Base-by-base conservation (phyloP, 192 early-diverging fungal genomes). In the Phycomyces nitens region DNA sequence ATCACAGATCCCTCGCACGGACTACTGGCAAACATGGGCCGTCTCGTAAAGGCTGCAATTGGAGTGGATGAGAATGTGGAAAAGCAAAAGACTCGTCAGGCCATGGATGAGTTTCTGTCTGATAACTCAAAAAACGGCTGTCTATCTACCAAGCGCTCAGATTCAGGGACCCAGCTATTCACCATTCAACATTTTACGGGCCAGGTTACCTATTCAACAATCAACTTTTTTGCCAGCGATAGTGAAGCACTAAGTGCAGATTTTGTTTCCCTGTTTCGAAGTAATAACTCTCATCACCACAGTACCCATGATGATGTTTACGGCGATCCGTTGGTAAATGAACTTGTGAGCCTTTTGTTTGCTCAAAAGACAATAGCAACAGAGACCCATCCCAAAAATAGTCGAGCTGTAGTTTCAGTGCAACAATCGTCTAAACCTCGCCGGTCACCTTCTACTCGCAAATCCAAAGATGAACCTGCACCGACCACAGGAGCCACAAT, bases 261-360 rank as follows among this genome's bases (percentile, higher is more conserved):
- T 70, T 92, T 93, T 72, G 86, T 94, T 52, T 84, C 88, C 0
- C 74, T 96, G 47, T 94, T 96, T 85, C 85, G 90, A 53, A 87
- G 88, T 3, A 70, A 78, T 27, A 70, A 68, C 50, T 38, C 43
- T 16, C 42, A 57, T 22, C 42, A 56, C 21, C 38, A 21, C 12
- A 42, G 53, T 21, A 65, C 41, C 14, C 44, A 47, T 47, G 44
- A 47, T 47, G 44, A 47, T 47, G 44, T 14, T 14, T 47, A 47
- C 18, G 44, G 44, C 3, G 44, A 47, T 47, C 44, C 44, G 18
- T 11, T 47, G 3, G 44, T 47, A 3, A 90, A 91, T 64, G 75
- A 82, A 3, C 90, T 95, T 60, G 78, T 92, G 43, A 80, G 80
- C 10, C 81, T 85, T 24, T 62, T 95, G 42, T 91, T 95, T 66